A percentile compares a stretch with the other conserved stretches of the same genome.
Evolutionary conservation across 2,329 filamentous ascomycete genomes (phyloP).

Genomic region (Talaromyces amestolkiae): DNA sequence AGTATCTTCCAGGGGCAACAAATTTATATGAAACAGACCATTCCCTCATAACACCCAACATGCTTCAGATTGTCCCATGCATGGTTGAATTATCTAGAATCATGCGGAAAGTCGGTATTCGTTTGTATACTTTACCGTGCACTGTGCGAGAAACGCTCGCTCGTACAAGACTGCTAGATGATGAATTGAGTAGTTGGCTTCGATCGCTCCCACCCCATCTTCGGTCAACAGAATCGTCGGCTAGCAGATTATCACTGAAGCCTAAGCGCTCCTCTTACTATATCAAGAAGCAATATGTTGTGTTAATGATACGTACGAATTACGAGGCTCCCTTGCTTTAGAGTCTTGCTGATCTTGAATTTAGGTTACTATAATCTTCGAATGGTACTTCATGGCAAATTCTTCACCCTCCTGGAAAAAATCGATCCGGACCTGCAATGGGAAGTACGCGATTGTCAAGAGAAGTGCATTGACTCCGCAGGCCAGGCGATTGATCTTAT

Average conservation of each 20-base stretch:
- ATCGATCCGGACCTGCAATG: background rate
- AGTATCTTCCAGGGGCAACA: background rate
- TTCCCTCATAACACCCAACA: background rate
- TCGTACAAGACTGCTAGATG: background rate
- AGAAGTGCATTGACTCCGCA: background rate
- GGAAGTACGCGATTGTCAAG: background rate
- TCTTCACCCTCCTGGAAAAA: background rate
- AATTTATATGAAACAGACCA: too few relatives aligned
- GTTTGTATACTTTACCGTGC: background rate
- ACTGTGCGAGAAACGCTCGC: background rate
- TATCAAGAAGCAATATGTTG: background rate
- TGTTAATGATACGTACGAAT: background rate
- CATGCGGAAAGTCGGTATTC: background rate
- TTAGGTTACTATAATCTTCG: background rate
- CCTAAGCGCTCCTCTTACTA: background rate
- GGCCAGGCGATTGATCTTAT: background rate
- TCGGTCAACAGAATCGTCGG: background rate
- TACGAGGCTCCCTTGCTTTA: too few relatives aligned
- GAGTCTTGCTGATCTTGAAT: too few relatives aligned
- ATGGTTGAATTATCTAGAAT: background rate
- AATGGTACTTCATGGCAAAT: background rate
- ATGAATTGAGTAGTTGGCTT: background rate
- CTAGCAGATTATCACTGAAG: background rate
- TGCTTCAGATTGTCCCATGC: background rate
- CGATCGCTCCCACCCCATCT: background rate